Percentiles rank a stretch among this genome's conserved stretches.
phyloP scores from a whole-genome alignment of 2,329 filamentous ascomycete genomes.

The Trichoderma lentiforme region DNA sequence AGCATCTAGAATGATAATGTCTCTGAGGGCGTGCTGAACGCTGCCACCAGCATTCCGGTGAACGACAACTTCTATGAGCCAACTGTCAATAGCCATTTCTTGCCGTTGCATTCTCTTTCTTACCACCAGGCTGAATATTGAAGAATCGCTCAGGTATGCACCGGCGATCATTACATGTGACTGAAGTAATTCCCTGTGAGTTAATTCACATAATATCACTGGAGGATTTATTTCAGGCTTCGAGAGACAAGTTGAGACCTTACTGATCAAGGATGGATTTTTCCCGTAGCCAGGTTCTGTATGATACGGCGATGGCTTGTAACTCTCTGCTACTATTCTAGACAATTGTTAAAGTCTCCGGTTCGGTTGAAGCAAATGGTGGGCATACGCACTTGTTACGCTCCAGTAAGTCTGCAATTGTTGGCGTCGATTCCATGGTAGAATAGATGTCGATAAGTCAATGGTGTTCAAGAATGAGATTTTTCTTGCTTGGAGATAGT shows the following conservation, averaged over 20 bases:
- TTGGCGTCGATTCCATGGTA: neutral
- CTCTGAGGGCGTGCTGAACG: neutral
- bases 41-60: neutral
- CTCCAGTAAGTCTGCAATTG: neutral
- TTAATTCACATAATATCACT: neutral
- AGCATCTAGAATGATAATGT: neutral
- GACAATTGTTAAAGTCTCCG: neutral
- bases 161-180: neutral
- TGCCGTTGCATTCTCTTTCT: neutral
- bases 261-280: neutral
- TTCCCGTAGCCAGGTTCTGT: neutral
- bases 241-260: neutral
- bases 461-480: neutral
- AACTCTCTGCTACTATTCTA: neutral
- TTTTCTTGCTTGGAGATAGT: neutral
- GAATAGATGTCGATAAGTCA: no score
- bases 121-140: neutral
- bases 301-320: neutral
- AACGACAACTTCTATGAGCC: neutral
- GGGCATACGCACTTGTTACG: neutral
- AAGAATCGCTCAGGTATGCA: neutral
- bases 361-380: no score
- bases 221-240: neutral
- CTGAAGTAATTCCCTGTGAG: neutral
- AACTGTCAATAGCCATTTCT: neutral